Conservation (phyloP, 306 rosid species). For the Vicia sativa region DNA sequence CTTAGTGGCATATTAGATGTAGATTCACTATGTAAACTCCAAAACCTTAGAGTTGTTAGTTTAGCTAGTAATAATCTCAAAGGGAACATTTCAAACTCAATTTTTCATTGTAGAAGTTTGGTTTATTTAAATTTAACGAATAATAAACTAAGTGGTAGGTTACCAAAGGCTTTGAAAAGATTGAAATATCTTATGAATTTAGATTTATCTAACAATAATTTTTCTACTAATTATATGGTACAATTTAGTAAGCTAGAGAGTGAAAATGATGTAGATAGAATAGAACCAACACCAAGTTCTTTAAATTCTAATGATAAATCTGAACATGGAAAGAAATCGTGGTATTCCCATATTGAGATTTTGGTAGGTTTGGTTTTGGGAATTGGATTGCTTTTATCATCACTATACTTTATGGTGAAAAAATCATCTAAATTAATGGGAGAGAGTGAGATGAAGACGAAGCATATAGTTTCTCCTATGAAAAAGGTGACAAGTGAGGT, state of each 20-base stretch:
- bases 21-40: constrained; percentile 42
- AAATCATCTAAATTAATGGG: constrained; percentile 27
- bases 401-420: constrained; percentile 42
- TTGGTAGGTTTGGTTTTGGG: constrained; percentile 34
- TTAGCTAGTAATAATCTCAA: constrained; percentile 45
- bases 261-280: background rate
- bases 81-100: constrained; percentile 46
- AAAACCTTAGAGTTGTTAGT: constrained; percentile 41
- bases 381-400: constrained; percentile 33
- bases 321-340: background rate
- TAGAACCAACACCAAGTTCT: constrained; percentile 20
- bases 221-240: constrained; percentile 29
- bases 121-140: constrained; percentile 52
- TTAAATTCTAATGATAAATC: background rate
- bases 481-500: constrained; percentile 29
- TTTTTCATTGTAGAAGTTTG: constrained; percentile 55
- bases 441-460: constrained; percentile 32
- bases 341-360: background rate
- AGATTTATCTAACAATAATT: constrained; percentile 59
- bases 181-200: constrained; percentile 53
- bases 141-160: constrained; percentile 59
- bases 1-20: constrained; percentile 44
- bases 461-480: constrained; percentile 38
- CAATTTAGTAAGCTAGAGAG: constrained; percentile 26
- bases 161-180: constrained; percentile 54